Percentiles rank a stretch among this genome's conserved stretches.
These are phyloP conservation scores for Beauveria caledonica DNA, from an alignment of 2,329 filamentous ascomycete species.

Conservation along the genomic window DNA sequence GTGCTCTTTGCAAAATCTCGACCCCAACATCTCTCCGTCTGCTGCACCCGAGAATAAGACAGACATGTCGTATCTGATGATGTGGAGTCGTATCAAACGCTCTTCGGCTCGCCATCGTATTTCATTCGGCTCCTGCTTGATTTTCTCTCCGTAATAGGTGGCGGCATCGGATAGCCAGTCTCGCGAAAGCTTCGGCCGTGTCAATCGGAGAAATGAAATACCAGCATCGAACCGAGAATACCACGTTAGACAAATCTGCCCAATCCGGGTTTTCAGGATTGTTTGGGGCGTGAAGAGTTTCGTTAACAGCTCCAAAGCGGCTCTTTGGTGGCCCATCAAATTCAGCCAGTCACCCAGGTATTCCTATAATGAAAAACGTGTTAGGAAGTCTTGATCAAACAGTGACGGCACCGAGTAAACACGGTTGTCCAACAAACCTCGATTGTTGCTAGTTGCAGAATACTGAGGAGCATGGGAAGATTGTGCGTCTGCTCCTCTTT, in stretches of 20 bases:
- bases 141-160: slow-evolving; percentile 53
- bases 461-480: slow-evolving; percentile 71
- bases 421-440: slow-evolving; percentile 53
- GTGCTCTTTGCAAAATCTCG: slow-evolving; percentile 59
- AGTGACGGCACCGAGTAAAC: not conserved
- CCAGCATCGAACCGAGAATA: slow-evolving; percentile 84
- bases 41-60: slow-evolving; percentile 63
- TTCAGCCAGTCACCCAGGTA: slow-evolving; percentile 95
- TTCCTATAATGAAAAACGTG: slow-evolving; percentile 50
- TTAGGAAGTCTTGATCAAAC: not conserved
- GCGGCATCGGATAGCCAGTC: slow-evolving; percentile 69
- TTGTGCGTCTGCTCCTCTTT: slow-evolving; percentile 62
- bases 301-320: slow-evolving; percentile 72
- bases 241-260: slow-evolving; percentile 75
- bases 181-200: slow-evolving; percentile 61
- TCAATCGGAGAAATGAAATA: slow-evolving; percentile 73
- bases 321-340: slow-evolving; percentile 83
- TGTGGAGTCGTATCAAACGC: slow-evolving; percentile 55
- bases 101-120: slow-evolving; percentile 60
- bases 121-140: slow-evolving; percentile 50
- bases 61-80: slow-evolving; percentile 74
- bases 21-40: slow-evolving; percentile 53
- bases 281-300: slow-evolving; percentile 70
- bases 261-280: slow-evolving; percentile 60
- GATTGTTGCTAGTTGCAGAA: slow-evolving; percentile 85